A percentile compares a stretch with the other conserved stretches of the same genome.
These are phyloP conservation scores for Stenogyne calaminthoides DNA, from an alignment of 305 asterid genomes.

Conservation along the genomic window DNA sequence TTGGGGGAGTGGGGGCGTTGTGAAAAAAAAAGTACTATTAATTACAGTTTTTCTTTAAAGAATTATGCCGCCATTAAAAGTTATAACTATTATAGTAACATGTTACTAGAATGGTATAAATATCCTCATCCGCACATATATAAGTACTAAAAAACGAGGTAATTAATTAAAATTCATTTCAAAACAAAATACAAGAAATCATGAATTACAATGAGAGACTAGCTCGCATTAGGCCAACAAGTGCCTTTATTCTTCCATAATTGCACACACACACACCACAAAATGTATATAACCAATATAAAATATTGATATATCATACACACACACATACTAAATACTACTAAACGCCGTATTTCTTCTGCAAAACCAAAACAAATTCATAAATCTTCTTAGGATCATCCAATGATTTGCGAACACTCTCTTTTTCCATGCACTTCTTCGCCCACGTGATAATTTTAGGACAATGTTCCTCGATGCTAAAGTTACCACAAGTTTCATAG, in stretches of 20 bases:
- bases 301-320: not conserved
- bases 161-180: not conserved
- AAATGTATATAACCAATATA: not conserved
- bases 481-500: not conserved
- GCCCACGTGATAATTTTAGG: conserved; percentile 19
- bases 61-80: too few species aligned
- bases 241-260: not conserved
- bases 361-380: not conserved
- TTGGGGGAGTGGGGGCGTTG: too few species aligned
- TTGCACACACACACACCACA: not conserved
- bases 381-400: conserved; percentile 6
- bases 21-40: too few species aligned
- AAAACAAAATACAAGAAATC: not conserved
- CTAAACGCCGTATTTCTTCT: not conserved
- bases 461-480: conserved; percentile 16
- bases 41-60: too few species aligned
- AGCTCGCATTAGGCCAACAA: not conserved
- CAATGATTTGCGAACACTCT: conserved; percentile 18
- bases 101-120: too few species aligned
- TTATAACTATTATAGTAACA: too few species aligned
- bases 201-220: not conserved
- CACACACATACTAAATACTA: not conserved
- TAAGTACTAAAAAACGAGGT: not conserved
- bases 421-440: conserved; percentile 17
- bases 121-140: not conserved